Conservation (phyloP, 257 asterid species). For the Solanum appendiculatum region DNA sequence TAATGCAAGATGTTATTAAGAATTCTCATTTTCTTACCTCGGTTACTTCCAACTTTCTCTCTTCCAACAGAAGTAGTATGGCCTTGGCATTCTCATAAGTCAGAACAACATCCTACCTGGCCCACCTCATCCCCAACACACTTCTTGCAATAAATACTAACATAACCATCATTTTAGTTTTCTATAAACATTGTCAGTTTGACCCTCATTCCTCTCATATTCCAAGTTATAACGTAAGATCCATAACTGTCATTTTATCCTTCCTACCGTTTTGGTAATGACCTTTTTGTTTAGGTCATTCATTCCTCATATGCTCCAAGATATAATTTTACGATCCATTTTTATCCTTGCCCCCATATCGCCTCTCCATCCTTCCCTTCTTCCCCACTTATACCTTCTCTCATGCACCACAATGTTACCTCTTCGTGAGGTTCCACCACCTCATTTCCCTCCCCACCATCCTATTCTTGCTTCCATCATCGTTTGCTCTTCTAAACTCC, state of each 20-base stretch:
- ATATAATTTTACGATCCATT: neutral
- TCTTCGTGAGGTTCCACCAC: neutral
- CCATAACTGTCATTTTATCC: neutral
- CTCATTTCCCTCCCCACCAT: neutral
- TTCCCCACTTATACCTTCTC: neutral
- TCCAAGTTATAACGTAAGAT: neutral
- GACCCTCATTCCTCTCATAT: neutral
- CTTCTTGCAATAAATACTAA: neutral
- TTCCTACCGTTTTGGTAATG: neutral
- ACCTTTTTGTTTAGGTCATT: neutral
- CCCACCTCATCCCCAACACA: neutral
- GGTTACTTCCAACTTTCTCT: neutral
- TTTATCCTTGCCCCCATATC: neutral
- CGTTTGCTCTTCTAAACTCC: neutral
- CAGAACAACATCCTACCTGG: neutral
- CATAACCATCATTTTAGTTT: neutral
- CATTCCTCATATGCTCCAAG: neutral
- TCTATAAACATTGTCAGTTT: neutral
- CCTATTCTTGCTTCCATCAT: neutral
- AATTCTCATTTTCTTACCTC: neutral
- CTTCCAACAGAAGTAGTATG: neutral
- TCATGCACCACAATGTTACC: neutral
- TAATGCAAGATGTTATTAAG: neutral
- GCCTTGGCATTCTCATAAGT: neutral
- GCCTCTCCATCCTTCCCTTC: neutral